Evolutionary conservation across 2,329 filamentous ascomycete species (phyloP).

Genomic region (Arthrobotrys sinensis): DNA sequence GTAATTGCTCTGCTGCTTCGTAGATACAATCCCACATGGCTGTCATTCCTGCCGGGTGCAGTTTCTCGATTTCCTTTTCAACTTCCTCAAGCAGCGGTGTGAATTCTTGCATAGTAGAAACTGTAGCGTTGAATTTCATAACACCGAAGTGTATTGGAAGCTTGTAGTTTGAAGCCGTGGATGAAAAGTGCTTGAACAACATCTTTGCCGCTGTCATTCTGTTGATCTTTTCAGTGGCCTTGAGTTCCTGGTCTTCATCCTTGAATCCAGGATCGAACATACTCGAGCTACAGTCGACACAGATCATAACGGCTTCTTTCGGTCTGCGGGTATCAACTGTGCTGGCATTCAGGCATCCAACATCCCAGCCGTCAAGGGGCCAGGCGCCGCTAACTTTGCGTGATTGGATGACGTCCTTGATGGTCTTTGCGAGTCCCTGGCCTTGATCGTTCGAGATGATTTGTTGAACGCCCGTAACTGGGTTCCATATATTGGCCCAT

Average conservation of each 20-base stretch:
- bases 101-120: slow-evolving; percentile 45
- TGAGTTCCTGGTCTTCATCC: slow-evolving; percentile 43
- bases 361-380: slow-evolving; percentile 59
- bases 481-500: slow-evolving; percentile 58
- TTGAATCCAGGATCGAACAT: slow-evolving; percentile 52
- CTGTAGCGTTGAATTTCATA: slow-evolving; percentile 48
- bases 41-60: slow-evolving; percentile 40
- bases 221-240: slow-evolving; percentile 30
- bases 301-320: slow-evolving; percentile 58
- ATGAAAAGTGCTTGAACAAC: slow-evolving; percentile 52
- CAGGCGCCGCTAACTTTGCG: slow-evolving; percentile 50
- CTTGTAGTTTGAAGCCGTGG: slow-evolving; percentile 52
- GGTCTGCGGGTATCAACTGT: slow-evolving; percentile 58
- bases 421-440: slow-evolving; percentile 50
- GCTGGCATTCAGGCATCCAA: slow-evolving; percentile 57
- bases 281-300: slow-evolving; percentile 58
- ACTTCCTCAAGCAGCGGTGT: slow-evolving; percentile 51
- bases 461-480: slow-evolving; percentile 43
- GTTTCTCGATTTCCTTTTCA: slow-evolving; percentile 48
- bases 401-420: slow-evolving; percentile 54
- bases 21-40: slow-evolving; percentile 60
- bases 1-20: slow-evolving; percentile 53
- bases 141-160: slow-evolving; percentile 58
- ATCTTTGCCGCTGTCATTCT: slow-evolving; percentile 54
- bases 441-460: slow-evolving; percentile 58